Evolutionary conservation across 148 eudicot species (phyloP).

Genomic region (Chenopodium suecicum): DNA sequence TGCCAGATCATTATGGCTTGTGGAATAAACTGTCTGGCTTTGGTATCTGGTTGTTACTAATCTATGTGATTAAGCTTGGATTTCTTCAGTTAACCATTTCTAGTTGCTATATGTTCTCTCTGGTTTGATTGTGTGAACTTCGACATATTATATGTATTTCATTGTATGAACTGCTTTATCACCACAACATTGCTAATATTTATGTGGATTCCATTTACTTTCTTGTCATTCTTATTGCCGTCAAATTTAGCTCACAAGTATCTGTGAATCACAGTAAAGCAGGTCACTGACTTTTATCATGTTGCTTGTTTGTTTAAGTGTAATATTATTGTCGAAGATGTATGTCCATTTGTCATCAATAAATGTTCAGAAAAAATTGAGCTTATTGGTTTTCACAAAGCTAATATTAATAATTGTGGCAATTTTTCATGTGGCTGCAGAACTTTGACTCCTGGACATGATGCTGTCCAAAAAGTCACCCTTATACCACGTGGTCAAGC

Average conservation of each 20-base stretch:
- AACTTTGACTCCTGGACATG: slow-evolving; percentile 97
- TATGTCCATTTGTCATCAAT: background rate
- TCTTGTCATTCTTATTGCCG: background rate
- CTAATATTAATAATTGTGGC: background rate
- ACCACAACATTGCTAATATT: background rate
- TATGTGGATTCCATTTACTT: background rate
- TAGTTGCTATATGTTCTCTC: too few species aligned
- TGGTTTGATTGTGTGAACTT: too few species aligned
- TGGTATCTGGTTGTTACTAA: background rate
- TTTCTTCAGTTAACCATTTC: background rate
- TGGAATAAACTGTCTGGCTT: background rate
- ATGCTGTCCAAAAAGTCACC: slow-evolving; percentile 97
- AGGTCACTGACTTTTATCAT: background rate
- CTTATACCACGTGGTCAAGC: slow-evolving; percentile 99
- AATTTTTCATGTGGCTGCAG: slow-evolving; percentile 36
- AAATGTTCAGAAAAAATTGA: background rate
- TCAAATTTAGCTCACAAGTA: background rate
- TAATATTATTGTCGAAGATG: background rate
- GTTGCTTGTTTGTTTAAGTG: background rate
- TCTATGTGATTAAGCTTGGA: background rate
- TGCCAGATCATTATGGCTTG: background rate
- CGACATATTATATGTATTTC: background rate
- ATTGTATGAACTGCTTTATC: background rate
- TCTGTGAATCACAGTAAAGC: background rate
- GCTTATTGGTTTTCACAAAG: background rate